A percentile compares a stretch with the other conserved stretches of the same genome.
Evolutionary conservation across 2,329 filamentous ascomycete genomes (phyloP).

Genomic region (Bertia moriformis): DNA sequence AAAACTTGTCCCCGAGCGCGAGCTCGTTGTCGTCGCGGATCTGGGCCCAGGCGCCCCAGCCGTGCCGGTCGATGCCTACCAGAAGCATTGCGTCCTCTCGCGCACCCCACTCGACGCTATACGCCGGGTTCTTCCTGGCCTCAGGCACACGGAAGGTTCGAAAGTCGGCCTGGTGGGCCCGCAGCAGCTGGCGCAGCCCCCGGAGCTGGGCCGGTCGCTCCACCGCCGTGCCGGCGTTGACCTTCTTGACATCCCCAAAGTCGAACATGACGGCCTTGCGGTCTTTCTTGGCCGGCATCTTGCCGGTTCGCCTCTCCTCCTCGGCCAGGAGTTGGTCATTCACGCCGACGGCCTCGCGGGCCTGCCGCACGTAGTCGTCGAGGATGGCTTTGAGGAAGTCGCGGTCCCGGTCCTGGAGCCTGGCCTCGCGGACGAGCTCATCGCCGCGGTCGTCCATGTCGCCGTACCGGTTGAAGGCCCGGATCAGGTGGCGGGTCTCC

Average conservation of each 20-base stretch:
- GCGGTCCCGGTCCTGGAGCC: constrained; percentile 66
- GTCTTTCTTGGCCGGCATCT: constrained; percentile 84
- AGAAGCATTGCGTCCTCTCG: constrained; percentile 95
- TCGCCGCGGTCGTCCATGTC: constrained; percentile 77
- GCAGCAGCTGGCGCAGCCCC: constrained; percentile 62
- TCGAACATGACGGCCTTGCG: constrained; percentile 94
- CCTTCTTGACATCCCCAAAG: constrained; percentile 79
- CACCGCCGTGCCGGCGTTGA: constrained; percentile 89
- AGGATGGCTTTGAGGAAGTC: constrained; percentile 67
- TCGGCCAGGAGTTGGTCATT: constrained; percentile 62
- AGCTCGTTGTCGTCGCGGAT: constrained; percentile 87
- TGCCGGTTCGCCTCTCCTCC: constrained; percentile 70
- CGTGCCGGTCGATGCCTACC: constrained; percentile 80
- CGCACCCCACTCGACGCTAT: constrained; percentile 81
- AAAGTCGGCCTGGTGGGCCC: constrained; percentile 50
- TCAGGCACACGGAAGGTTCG: constrained; percentile 75
- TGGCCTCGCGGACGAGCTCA: constrained; percentile 76
- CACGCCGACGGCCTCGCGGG: constrained; percentile 42
- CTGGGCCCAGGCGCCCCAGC: constrained; percentile 87
- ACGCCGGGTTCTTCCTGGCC: constrained; percentile 81
- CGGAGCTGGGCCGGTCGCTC: constrained; percentile 82
- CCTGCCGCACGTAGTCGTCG: constrained; percentile 52
- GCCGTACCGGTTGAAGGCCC: constrained; percentile 80
- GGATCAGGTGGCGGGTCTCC: constrained; percentile 80
- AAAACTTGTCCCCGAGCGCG: constrained; percentile 78